Base-by-base conservation (phyloP, 139 green algal genomes). In the Asterochloris erici region DNA sequence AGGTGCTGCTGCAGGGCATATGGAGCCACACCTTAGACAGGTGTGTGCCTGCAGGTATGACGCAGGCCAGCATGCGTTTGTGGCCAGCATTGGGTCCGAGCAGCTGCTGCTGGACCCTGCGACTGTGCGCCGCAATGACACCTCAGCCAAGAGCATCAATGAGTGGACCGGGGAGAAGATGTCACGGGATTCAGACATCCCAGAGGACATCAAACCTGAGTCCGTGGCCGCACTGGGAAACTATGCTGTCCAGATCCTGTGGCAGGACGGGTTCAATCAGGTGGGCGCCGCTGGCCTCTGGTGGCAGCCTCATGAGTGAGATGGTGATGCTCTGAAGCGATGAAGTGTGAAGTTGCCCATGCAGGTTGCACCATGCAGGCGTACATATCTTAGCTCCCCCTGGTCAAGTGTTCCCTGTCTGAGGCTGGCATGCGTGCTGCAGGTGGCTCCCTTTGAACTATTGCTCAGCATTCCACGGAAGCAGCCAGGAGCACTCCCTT, bases 191-290 rank as follows among this genome's bases (percentile, higher is more conserved):
- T 68, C 61, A 15, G 77, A 81, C 12, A 29, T 87, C 15, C 14
- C 84, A 24, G 91, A 98, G 26, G 90, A 93, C 82, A 89, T 98
- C 11, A 81, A 84, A 76, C 95, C 95, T 0, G 63, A 90, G 16
- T 68, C 79, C 14, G 86, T 99, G 47, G 84, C 88, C 61, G 90
- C 93, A 6, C 82, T 99, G 16, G 97, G 97, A 60, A 99, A 99
- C 90, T 99, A 99, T 82, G 97, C 97, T 9, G 94, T 92, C 60
- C 87, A 94, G 88, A 96, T 97, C 81, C 84, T 77, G 9, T 97
- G 94, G 94, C 70, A 94, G 79, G 95, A 98, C 66, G 92, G 94
- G 28, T 97, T 97, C 90, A 97, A 95, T 83, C 87, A 90, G 79
- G 85, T 86, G 38, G 14, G 26, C 21, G 11, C 1, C 16, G 38